Conservation (phyloP, 2,329 filamentous ascomycete species). For the Colletotrichum gigasporum region DNA sequence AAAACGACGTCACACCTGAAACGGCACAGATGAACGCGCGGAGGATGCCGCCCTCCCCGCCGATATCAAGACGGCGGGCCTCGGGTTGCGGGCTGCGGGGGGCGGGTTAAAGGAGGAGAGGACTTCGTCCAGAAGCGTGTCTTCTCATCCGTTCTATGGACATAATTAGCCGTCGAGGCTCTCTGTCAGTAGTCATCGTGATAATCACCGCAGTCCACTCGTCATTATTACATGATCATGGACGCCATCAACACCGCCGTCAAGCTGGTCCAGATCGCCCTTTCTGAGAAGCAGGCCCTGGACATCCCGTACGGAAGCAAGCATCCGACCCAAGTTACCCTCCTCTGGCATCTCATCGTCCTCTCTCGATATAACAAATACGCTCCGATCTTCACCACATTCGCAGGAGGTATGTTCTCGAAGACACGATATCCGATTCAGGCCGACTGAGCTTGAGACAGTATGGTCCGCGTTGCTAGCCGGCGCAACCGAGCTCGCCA, state of each 20-base stretch:
- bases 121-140: neutral
- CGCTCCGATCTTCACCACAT: conserved; percentile 27
- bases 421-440: too few relatives aligned
- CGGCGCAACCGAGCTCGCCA: conserved; percentile 22
- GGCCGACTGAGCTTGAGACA: conserved; percentile 7
- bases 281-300: conserved; percentile 18
- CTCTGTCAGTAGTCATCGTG: too few relatives aligned
- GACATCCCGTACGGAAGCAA: conserved; percentile 21
- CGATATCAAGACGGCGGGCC: neutral
- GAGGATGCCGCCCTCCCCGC: conserved; percentile 3
- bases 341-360: conserved; percentile 23
- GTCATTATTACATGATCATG: conserved; percentile 18
- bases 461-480: conserved; percentile 28
- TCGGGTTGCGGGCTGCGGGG: neutral
- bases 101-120: neutral
- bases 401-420: conserved; percentile 21
- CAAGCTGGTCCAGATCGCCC: conserved; percentile 14
- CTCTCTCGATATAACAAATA: conserved; percentile 29
- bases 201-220: neutral
- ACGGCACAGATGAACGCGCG: conserved; percentile 20
- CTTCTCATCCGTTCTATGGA: neutral
- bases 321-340: conserved; percentile 22
- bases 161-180: too few relatives aligned
- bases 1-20: conserved; percentile 29
- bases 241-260: conserved; percentile 16